Evolutionary conservation across 2,329 filamentous ascomycete species (phyloP), one percentile per base, ranked within the genome.

Genomic region (Dactylonectria estremocensis): DNA sequence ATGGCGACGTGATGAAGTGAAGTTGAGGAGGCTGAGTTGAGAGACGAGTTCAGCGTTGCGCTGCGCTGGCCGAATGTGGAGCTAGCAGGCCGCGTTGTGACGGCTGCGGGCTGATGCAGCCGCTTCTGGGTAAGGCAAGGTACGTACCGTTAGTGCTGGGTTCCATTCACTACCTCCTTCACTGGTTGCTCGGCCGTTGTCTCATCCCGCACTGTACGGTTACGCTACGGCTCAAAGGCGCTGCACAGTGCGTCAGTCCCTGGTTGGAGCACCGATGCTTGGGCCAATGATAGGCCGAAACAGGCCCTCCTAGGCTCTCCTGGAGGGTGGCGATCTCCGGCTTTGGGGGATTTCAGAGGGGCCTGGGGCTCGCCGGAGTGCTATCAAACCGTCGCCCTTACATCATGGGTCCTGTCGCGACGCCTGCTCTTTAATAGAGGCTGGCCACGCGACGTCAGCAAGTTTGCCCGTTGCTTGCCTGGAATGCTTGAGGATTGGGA

Each of bases 21-120:
- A 68, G 71, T 76, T 72, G 68, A 75, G 76, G 75, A 77, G 75
- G 70, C 74, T 77, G 72, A 77, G 75, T 74, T 73, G 69, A 66
- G 61, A 18, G 61, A 18, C 65, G 55, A 70, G 59, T 46, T 59
- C 65, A 66, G 66, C 67, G 71, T 74, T 72, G 61, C 59, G 60
- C 55, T 59, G 49, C 60, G 55, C 52, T 67, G 53, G 59, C 55
- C 52, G 40, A 53, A 43, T 57, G 74, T 72, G 68, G 67, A 69
- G 67, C 68, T 71, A 52, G 48, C 64, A 46, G 54, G 66, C 69
- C 73, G 71, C 74, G 48, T 67, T 69, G 49, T 48, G 68, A 70
- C 72, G 64, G 67, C 64, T 57, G 56, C 59, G 50, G 58, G 66
- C 40, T 40, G 53, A 52, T 66, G 66, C 66, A 69, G 63, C 67